phyloP scores from a whole-genome alignment of 176 grass and related monocot species.

The Oryza officinalis region DNA sequence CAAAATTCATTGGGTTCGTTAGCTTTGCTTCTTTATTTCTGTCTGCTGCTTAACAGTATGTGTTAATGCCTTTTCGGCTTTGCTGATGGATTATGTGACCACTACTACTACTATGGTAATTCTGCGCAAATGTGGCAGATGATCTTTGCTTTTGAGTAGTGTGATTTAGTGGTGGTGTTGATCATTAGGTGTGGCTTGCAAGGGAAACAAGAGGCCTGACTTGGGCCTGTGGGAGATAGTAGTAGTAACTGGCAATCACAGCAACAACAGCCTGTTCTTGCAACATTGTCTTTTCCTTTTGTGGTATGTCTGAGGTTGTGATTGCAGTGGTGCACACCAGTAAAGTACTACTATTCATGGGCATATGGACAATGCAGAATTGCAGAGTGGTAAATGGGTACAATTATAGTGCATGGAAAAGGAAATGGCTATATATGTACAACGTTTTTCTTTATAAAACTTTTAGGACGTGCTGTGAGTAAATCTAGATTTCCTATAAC shows the following conservation, averaged over 20 bases:
- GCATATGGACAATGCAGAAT: neutral
- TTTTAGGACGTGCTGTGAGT: too few relatives aligned
- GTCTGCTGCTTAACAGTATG: neutral
- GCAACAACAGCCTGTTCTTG: neutral
- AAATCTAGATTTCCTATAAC: too few relatives aligned
- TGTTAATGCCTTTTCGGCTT: neutral
- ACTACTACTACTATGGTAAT: neutral
- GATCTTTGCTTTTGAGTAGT: neutral
- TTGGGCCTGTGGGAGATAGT: neutral
- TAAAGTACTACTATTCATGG: neutral
- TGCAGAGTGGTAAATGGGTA: neutral
- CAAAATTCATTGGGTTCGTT: slow-evolving; percentile 22
- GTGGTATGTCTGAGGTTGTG: slow-evolving; percentile 31
- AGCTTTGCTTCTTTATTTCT: slow-evolving; percentile 33
- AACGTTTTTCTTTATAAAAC: too few relatives aligned
- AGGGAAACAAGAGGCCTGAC: slow-evolving; percentile 35
- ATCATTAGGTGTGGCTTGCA: slow-evolving; percentile 50
- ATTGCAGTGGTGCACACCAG: neutral
- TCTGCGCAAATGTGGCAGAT: slow-evolving; percentile 4
- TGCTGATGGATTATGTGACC: neutral
- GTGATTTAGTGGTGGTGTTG: slow-evolving; percentile 16
- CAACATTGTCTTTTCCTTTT: neutral
- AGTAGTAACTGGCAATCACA: slow-evolving; percentile 26
- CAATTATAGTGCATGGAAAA: neutral
- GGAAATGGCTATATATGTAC: too few relatives aligned